These are phyloP conservation scores for Lepidium africanum DNA, from an alignment of 345 rosid genomes.

Conservation along the genomic window DNA sequence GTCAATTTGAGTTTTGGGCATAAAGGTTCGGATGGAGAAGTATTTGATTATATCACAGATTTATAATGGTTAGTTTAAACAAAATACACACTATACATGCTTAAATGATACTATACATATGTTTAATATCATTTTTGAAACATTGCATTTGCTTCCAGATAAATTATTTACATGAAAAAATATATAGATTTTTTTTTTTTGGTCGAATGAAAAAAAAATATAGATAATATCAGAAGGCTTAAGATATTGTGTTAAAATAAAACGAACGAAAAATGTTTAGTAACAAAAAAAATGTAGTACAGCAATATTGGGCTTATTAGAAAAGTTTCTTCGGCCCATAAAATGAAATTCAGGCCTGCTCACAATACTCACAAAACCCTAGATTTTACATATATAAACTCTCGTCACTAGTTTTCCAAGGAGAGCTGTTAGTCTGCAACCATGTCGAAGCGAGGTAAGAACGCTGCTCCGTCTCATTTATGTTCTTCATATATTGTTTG, in stretches of 20 bases:
- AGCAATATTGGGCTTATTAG: neutral
- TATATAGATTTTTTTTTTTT: too few relatives aligned
- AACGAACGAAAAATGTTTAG: too few relatives aligned
- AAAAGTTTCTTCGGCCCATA: neutral
- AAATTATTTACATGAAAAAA: too few relatives aligned
- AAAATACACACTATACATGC: too few relatives aligned
- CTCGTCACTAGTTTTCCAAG: neutral
- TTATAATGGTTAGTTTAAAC: too few relatives aligned
- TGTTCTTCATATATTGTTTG: neutral
- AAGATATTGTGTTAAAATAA: too few relatives aligned
- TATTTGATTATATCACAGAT: too few relatives aligned
- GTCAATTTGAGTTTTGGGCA: too few relatives aligned
- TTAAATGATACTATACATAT: neutral
- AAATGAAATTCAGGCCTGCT: neutral
- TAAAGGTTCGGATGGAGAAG: too few relatives aligned
- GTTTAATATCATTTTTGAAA: neutral
- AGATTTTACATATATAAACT: constrained; percentile 9
- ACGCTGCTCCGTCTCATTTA: neutral
- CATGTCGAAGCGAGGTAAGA: constrained; percentile 39
- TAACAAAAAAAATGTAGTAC: neutral
- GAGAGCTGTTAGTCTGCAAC: constrained; percentile 27
- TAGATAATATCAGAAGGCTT: too few relatives aligned
- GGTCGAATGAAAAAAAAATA: too few relatives aligned
- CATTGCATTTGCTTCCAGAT: too few relatives aligned
- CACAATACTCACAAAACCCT: constrained; percentile 1